Evolutionary conservation across 768 basidiomycete genomes (phyloP).

Genomic region (Tricholoma terreum): DNA sequence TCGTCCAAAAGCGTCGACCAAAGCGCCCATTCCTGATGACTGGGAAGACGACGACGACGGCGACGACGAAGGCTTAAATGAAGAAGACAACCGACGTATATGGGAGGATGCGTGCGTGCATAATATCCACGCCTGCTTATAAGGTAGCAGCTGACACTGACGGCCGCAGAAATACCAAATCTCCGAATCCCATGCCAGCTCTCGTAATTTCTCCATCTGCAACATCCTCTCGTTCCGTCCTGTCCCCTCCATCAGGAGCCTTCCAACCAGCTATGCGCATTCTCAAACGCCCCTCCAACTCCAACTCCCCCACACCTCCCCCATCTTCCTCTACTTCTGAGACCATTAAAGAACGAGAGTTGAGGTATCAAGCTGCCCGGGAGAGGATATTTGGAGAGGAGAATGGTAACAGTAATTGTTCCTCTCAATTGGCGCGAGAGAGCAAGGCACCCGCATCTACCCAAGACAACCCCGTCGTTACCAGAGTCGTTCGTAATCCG

Average conservation of each 20-base stretch:
- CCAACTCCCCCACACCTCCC: conserved; percentile 23
- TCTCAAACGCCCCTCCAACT: conserved; percentile 60
- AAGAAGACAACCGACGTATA: conserved; percentile 47
- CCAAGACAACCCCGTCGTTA: neutral
- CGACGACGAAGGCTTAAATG: conserved; percentile 21
- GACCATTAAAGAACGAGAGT: conserved; percentile 63
- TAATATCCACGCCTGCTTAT: neutral
- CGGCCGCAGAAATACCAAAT: conserved; percentile 50
- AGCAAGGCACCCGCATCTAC: neutral
- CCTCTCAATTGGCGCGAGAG: conserved; percentile 3
- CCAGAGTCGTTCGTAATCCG: conserved; percentile 26
- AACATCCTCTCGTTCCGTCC: conserved; percentile 31
- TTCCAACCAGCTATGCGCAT: conserved; percentile 67
- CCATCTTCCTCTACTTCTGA: conserved; percentile 23
- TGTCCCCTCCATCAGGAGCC: conserved; percentile 52
- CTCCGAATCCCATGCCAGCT: conserved; percentile 66
- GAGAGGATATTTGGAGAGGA: conserved; percentile 64
- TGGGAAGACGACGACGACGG: conserved; percentile 31
- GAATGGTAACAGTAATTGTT: neutral
- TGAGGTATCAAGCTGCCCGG: conserved; percentile 68
- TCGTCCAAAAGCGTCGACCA: conserved; percentile 5
- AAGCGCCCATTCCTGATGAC: conserved; percentile 21
- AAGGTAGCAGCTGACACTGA: neutral
- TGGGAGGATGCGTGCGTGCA: conserved; percentile 73
- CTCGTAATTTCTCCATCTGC: conserved; percentile 43